Evolutionary conservation across 2,329 filamentous ascomycete species (phyloP).

Genomic region (Aspergillus sp.): DNA sequence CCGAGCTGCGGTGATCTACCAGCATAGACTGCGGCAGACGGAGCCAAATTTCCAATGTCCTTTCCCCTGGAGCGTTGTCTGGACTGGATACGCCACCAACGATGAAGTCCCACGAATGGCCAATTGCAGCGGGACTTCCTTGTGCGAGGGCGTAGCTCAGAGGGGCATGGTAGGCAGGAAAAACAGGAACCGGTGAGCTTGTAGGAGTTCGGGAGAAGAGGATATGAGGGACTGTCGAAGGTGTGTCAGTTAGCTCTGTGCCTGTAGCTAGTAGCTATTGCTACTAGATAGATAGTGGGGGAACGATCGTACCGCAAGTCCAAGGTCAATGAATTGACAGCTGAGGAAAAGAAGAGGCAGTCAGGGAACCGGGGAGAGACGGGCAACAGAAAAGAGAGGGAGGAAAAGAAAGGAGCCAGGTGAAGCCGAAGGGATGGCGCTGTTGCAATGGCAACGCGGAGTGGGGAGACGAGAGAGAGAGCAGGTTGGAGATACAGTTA

Average conservation of each 20-base stretch:
- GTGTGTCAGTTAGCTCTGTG: background rate
- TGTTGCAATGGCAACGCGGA: conserved; percentile 35
- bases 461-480: conserved; percentile 32
- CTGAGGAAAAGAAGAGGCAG: conserved; percentile 8
- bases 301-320: too few species aligned
- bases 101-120: conserved; percentile 15
- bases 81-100: conserved; percentile 5
- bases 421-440: conserved; percentile 33
- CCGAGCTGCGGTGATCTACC: background rate
- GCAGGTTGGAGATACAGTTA: too few species aligned
- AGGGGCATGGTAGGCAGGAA: conserved; percentile 20
- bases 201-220: conserved; percentile 6
- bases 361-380: conserved; percentile 6
- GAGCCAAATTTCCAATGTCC: background rate
- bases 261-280: too few species aligned
- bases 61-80: conserved; percentile 5
- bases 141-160: conserved; percentile 11
- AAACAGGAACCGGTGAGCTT: conserved; percentile 3
- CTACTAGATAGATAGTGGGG: too few species aligned
- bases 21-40: background rate
- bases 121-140: conserved; percentile 12
- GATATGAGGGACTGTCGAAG: conserved; percentile 7
- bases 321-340: conserved; percentile 6
- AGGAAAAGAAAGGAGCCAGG: conserved; percentile 13
- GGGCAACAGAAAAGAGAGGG: conserved; percentile 13